Evolutionary conservation across 2,329 filamentous ascomycete species (phyloP).

Genomic region (Xylaria sp.): DNA sequence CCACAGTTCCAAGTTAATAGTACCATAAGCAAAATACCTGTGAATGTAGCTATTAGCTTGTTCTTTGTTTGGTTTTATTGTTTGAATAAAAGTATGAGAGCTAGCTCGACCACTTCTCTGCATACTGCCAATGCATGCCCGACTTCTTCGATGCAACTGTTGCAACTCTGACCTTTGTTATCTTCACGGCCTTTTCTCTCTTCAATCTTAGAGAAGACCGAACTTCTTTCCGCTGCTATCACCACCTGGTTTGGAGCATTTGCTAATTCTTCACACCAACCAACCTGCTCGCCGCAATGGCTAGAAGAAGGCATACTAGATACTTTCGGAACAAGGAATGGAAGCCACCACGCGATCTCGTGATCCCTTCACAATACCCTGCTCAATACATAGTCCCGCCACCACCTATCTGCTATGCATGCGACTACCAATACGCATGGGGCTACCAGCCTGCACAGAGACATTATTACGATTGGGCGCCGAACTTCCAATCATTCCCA

Average conservation of each 20-base stretch:
- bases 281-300: neutral
- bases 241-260: neutral
- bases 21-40: neutral
- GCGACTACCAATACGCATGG: neutral
- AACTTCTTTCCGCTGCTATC: neutral
- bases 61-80: neutral
- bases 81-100: neutral
- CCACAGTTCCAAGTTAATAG: neutral
- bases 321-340: conserved; percentile 24
- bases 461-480: neutral
- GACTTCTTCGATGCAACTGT: neutral
- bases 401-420: neutral
- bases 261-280: neutral
- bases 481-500: neutral
- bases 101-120: neutral
- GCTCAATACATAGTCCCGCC: neutral
- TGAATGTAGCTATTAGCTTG: neutral
- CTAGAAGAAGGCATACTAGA: neutral
- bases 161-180: neutral
- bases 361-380: conserved; percentile 2
- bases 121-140: neutral
- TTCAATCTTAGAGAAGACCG: neutral
- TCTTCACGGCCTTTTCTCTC: neutral
- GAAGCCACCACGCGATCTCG: conserved; percentile 26
- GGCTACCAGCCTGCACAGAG: neutral